Evolutionary conservation across 495 filamentous ascomycete species (phyloP).

Genomic region (Aspergillus cristatus): DNA sequence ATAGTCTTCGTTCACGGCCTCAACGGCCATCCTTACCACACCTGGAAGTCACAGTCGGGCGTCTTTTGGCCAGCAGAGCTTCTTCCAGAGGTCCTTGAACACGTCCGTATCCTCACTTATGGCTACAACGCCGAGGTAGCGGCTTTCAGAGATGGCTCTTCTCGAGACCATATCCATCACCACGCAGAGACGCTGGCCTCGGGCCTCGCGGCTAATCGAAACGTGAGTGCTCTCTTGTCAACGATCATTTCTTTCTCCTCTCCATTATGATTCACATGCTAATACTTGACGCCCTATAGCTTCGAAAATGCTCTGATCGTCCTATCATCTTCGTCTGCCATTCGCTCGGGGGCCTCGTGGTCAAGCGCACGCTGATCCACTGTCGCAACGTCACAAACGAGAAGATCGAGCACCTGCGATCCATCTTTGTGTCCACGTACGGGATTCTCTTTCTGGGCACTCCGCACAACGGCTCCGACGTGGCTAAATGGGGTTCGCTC

Average conservation of each 20-base stretch:
- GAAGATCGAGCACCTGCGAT: conserved; percentile 63
- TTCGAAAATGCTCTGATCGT: conserved; percentile 44
- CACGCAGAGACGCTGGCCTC: conserved; percentile 77
- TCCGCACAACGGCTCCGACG: conserved; percentile 71
- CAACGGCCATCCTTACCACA: conserved; percentile 65
- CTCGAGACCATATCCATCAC: conserved; percentile 69
- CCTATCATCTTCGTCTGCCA: conserved; percentile 85
- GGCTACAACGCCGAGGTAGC: conserved; percentile 79
- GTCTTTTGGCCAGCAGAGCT: conserved; percentile 73
- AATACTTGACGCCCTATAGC: conserved; percentile 22
- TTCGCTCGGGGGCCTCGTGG: conserved; percentile 71
- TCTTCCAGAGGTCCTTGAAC: conserved; percentile 53
- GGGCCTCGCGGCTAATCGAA: conserved; percentile 47
- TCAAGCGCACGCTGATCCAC: conserved; percentile 63
- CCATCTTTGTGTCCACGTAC: conserved; percentile 74
- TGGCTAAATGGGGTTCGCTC: conserved; percentile 67
- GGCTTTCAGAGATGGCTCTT: conserved; percentile 48
- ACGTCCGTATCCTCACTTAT: conserved; percentile 67
- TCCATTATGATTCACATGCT: conserved; percentile 16
- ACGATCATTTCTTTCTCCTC: conserved; percentile 10
- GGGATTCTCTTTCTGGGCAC: conserved; percentile 82
- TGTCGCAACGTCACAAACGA: conserved; percentile 54
- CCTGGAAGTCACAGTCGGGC: conserved; percentile 61
- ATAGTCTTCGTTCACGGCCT: conserved; percentile 78
- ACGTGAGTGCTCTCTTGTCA: conserved; percentile 28